Conservation (phyloP, 148 eudicot genomes). For the Hydrangea macrophylla region DNA sequence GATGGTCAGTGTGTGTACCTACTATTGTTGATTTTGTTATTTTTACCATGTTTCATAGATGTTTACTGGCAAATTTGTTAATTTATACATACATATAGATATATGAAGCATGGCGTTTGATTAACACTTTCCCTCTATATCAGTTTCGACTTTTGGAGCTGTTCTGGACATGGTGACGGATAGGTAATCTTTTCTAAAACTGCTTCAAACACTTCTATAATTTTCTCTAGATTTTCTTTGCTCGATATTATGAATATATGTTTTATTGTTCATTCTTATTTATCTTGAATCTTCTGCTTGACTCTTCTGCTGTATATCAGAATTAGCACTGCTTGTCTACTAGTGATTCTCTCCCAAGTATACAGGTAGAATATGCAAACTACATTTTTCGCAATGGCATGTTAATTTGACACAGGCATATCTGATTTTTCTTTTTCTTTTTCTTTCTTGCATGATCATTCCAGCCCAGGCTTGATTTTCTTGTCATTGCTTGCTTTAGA, state of each 20-base stretch:
- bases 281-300: neutral
- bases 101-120: neutral
- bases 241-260: neutral
- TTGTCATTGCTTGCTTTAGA: slow-evolving; percentile 88
- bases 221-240: no score
- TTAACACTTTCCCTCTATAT: slow-evolving; percentile 6
- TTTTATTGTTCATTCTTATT: neutral
- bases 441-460: slow-evolving; percentile 17
- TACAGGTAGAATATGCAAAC: slow-evolving; percentile 53
- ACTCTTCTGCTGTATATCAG: slow-evolving; percentile 37
- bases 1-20: no score
- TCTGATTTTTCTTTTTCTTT: no score
- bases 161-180: slow-evolving; percentile 97
- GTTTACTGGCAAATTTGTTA: no score
- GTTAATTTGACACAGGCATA: neutral
- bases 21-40: no score
- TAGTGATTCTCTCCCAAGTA: slow-evolving; percentile 87
- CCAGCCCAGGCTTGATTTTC: slow-evolving; percentile 84
- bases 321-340: slow-evolving; percentile 94
- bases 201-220: neutral
- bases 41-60: no score
- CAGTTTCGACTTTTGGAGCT: slow-evolving; percentile 91
- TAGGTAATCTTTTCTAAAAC: slow-evolving; percentile 39
- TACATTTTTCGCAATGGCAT: neutral
- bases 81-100: no score